These are phyloP conservation scores for Diatrype stigma DNA, from an alignment of 2,329 filamentous ascomycete species.

Conservation along the genomic window DNA sequence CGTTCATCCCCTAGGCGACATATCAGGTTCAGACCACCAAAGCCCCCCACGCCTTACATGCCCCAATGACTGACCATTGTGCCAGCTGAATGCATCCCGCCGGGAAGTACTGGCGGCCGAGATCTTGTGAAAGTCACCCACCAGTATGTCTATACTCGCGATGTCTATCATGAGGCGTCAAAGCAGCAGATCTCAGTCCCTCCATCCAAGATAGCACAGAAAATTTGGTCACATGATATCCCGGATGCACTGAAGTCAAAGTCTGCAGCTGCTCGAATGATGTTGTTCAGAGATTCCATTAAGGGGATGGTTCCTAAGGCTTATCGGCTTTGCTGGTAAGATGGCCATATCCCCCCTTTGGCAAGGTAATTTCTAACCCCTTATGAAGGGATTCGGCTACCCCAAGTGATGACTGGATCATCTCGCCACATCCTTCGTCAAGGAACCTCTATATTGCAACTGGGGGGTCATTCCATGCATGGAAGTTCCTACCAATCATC, in stretches of 20 bases:
- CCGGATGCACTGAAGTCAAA: background rate
- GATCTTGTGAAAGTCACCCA: no score
- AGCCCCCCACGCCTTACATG: no score
- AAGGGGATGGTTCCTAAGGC: background rate
- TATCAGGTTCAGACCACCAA: no score
- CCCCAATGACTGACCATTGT: no score
- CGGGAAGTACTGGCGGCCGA: no score
- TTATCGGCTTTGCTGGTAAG: background rate
- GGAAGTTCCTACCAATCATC: slow-evolving; percentile 61
- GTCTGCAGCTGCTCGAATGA: background rate
- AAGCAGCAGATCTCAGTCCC: no score
- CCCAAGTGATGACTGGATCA: slow-evolving; percentile 55
- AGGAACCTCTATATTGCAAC: slow-evolving; percentile 55
- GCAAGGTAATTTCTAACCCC: background rate
- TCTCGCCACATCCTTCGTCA: slow-evolving; percentile 47
- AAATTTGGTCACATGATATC: background rate
- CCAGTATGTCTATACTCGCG: no score
- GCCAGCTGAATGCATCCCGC: no score
- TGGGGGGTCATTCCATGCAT: slow-evolving; percentile 61
- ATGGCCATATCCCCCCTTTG: background rate
- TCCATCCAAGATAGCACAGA: no score
- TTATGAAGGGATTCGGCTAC: background rate
- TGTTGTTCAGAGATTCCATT: background rate
- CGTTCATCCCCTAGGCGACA: background rate
- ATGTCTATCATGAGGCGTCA: no score